Percentiles rank a stretch among this genome's conserved stretches.
phyloP scores from a whole-genome alignment of 2,329 filamentous ascomycete genomes.

The Hypoxylon sp. region DNA sequence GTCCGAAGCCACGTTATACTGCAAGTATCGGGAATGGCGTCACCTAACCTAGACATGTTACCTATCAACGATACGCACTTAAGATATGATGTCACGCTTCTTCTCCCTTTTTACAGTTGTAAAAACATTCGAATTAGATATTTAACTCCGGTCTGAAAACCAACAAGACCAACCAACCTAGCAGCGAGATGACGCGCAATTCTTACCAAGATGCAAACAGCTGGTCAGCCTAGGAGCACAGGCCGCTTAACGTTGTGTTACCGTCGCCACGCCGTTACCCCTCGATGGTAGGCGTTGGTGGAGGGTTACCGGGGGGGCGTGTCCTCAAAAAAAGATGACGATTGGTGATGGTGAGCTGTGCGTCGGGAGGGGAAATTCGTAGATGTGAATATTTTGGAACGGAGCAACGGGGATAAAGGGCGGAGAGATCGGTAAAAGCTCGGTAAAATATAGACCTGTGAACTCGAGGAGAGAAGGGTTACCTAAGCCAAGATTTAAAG shows the following conservation, averaged over 20 bases:
- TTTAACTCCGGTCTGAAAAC: too few relatives aligned
- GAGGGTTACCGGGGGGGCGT: slow-evolving; percentile 12
- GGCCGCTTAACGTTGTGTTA: slow-evolving; percentile 29
- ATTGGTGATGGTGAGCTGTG: slow-evolving; percentile 30
- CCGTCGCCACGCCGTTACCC: slow-evolving; percentile 20
- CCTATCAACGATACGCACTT: slow-evolving; percentile 28
- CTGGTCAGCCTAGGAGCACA: slow-evolving; percentile 2
- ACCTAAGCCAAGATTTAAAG: too few relatives aligned
- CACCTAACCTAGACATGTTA: slow-evolving; percentile 30
- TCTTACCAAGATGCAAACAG: slow-evolving; percentile 27
- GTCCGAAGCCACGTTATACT: slow-evolving; percentile 7
- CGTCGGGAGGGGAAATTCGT: slow-evolving; percentile 37
- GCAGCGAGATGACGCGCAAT: too few relatives aligned
- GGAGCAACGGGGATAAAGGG: not conserved
- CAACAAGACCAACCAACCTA: too few relatives aligned
- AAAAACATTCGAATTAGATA: too few relatives aligned
- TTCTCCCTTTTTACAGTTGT: slow-evolving; percentile 2
- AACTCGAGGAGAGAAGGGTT: not conserved
- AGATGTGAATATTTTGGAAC: slow-evolving; percentile 38
- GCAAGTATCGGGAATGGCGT: slow-evolving; percentile 5
- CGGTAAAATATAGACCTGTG: slow-evolving; percentile 10
- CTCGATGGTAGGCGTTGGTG: slow-evolving; percentile 18
- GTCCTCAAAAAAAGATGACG: slow-evolving; percentile 2
- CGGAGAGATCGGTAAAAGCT: not conserved
- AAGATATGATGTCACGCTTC: slow-evolving; percentile 1